These are phyloP conservation scores for Erodium moschatum DNA, from an alignment of 441 rosid genomes.

Conservation along the genomic window DNA sequence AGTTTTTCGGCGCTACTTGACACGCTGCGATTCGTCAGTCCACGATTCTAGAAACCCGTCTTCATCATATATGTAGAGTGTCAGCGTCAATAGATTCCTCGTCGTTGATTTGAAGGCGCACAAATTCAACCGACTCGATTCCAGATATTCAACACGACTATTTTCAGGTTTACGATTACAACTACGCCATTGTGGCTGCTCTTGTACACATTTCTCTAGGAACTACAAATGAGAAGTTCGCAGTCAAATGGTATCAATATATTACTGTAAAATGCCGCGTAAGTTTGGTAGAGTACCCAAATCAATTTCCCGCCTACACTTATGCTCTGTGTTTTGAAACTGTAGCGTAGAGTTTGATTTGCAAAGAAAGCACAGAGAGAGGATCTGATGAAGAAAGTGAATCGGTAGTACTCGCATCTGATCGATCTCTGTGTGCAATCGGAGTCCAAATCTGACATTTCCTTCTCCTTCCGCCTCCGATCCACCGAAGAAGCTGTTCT, in stretches of 20 bases:
- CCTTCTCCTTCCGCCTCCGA: constrained; percentile 3
- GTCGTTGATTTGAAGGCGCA: no score
- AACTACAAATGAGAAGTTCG: no score
- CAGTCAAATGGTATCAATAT: not conserved
- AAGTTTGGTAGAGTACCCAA: not conserved
- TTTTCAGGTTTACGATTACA: no score
- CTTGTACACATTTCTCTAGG: no score
- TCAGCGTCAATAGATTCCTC: no score
- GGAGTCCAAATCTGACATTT: not conserved
- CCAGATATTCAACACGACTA: no score
- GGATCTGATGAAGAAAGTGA: not conserved
- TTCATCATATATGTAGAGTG: no score
- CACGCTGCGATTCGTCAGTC: no score
- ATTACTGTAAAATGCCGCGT: not conserved
- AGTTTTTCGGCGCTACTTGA: no score
- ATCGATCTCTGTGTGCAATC: not conserved
- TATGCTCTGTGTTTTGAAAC: not conserved
- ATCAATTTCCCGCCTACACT: not conserved
- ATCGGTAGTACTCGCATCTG: not conserved
- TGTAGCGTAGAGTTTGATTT: not conserved
- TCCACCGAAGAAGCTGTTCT: not conserved
- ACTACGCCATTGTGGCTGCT: no score
- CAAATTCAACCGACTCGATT: no score
- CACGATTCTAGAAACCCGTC: no score
- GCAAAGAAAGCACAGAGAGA: not conserved